Evolutionary conservation across 208 protist species (phyloP), one percentile per base, ranked within the genome.

Genomic region (Borovskyia barvae): DNA sequence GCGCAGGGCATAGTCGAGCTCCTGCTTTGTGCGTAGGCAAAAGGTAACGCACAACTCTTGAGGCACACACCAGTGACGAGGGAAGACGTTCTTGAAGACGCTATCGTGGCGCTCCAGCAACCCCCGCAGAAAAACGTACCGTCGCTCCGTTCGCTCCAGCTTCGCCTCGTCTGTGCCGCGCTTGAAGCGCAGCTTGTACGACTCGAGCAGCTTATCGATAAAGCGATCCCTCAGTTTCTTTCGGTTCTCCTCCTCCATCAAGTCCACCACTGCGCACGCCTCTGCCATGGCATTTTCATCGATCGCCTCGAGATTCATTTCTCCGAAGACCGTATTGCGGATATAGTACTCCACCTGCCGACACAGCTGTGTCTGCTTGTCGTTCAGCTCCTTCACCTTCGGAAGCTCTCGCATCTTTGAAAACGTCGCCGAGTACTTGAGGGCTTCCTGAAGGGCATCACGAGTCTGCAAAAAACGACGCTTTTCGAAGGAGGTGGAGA

Each of bases 31-130:
- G 42, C 76, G 78, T 17, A 97, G 63, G 70, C 88, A 95, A 67
- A 97, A 97, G 15, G 92, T 92, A 1, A 96, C 72, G 55, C 75
- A 90, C 19, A 98, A 67, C 70, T 97, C 89, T 71, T 98, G 90
- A 19, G 76, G 77, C 28, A 97, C 85, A 54, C 88, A 96, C 93
- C 94, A 98, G 50, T 91, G 78, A 3, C 63, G 67, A 1, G 93
- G 93, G 47, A 97, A 96, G 6, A 95, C 86, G 32, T 82, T 85
- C 26, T 61, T 41, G 41, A 93, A 93, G 41, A 90, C 49, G 49
- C 77, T 60, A 20, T 92, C 72, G 71, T 95, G 93, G 14, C 74
- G 73, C 28, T 96, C 79, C 25, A 97, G 61, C 33, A 89, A 60
- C 22, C 71, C 84, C 42, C 88, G 84, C 28, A 97, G 81, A 72